Base-by-base conservation (phyloP, 345 rosid genomes). In the Pugionium cornutum region DNA sequence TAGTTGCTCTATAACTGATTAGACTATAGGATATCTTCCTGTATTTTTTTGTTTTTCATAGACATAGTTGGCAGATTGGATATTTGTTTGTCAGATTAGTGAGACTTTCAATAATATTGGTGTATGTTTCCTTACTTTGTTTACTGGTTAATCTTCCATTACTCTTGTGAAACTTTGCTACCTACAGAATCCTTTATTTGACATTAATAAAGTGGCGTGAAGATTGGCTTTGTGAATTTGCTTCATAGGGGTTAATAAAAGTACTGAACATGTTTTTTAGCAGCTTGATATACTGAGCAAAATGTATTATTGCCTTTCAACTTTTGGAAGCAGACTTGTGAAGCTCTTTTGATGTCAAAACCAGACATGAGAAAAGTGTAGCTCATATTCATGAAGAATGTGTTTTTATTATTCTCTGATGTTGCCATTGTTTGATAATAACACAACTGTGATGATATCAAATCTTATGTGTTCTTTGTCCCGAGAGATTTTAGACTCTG, bases 1-100 rank as follows among this genome's bases (percentile, higher is more conserved):
- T 69, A 75, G 82, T 81, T 82, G 45, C 46, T 60, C 71, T 68
- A 80, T 82, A 69, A 68, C 71, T 76, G 77, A 58, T 67, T 78
- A 82, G 85, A 42, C 68, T 82, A 83, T 18, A 18, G 84, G 46
- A 33, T 48, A 46, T 72, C 61, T 62, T 75, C 36, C 34, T 77
- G 77, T 83, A 64, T 51, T 76, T 34, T 73, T 41, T 60, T 32
- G 59, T 25, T 37, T 71, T 32, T 70, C 54, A 6, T 71, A 68
- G 75, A 71, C 62, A 46, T 72, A 59, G 73, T 53, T 70, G 65
- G 55, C 65, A 70, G 73, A 64, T 62, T 77, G 74, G 73, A 55
- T 46, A 55, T 46, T 57, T 64, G 53, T 58, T 46, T 42, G 72
- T 78, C 61, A 56, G 56, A 56, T 59, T 75, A 72, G 67, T 76